Conservation (phyloP, 805 yeast species). For the Spathaspora gorwiae region DNA sequence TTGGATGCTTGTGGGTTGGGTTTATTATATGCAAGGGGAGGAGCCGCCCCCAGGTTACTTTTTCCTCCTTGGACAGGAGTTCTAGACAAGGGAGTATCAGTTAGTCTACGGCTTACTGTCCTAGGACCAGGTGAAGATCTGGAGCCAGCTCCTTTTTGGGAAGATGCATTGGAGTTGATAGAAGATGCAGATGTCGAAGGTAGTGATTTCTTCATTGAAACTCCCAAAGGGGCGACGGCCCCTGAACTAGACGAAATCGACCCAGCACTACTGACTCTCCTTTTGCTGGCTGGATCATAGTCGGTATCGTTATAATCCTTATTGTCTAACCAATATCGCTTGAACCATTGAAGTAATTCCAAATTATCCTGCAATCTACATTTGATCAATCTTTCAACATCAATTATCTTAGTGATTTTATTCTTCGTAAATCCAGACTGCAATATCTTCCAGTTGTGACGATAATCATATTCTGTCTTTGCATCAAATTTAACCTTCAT, state of each 20-base stretch:
- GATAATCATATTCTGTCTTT: slow-evolving; percentile 66
- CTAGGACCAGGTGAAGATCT: neutral
- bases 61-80: neutral
- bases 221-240: neutral
- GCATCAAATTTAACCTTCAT: slow-evolving; percentile 63
- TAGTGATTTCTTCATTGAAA: neutral
- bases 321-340: slow-evolving; percentile 74
- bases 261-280: slow-evolving; percentile 11
- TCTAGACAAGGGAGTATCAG: neutral
- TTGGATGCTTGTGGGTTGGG: neutral
- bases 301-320: slow-evolving; percentile 50
- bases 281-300: slow-evolving; percentile 57
- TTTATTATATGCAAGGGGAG: neutral
- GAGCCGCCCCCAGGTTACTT: neutral
- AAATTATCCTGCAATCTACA: slow-evolving; percentile 92
- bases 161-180: neutral
- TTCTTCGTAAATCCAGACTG: slow-evolving; percentile 77
- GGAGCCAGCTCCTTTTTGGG: neutral
- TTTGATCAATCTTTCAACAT: slow-evolving; percentile 76
- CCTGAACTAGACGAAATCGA: neutral
- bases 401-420: slow-evolving; percentile 65
- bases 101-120: neutral
- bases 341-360: slow-evolving; percentile 91
- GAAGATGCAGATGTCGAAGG: neutral
- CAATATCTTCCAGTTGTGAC: slow-evolving; percentile 77